phyloP scores from a whole-genome alignment of 2,329 filamentous ascomycete genomes.

The Neoscytalidium dimidiatum region DNA sequence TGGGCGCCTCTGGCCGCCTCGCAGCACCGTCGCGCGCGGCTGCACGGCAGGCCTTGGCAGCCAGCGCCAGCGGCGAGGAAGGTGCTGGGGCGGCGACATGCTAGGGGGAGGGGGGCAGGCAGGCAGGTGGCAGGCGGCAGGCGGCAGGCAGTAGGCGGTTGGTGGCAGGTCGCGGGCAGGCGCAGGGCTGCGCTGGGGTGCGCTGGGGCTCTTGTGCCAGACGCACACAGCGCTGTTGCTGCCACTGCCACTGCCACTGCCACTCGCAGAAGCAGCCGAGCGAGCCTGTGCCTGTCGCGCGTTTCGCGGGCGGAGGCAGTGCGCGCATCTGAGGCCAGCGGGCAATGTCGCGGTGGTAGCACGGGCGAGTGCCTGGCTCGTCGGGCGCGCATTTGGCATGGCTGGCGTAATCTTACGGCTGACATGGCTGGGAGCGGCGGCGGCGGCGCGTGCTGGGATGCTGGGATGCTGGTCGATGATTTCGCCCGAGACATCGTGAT shows the following conservation, averaged over 20 bases:
- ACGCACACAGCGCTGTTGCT: too few species aligned
- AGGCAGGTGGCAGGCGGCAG: neutral
- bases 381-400: conserved; percentile 5
- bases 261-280: too few species aligned
- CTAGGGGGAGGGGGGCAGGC: too few species aligned
- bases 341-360: neutral
- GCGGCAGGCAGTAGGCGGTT: too few species aligned
- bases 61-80: neutral
- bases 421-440: conserved; percentile 17
- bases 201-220: too few species aligned
- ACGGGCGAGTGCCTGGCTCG: neutral
- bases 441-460: neutral
- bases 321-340: neutral
- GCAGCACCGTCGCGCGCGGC: conserved; percentile 12
- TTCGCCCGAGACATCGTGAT: conserved; percentile 14
- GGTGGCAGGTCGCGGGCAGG: too few species aligned
- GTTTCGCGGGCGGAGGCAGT: neutral
- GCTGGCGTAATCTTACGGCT: conserved; percentile 17
- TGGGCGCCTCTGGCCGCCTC: conserved; percentile 9
- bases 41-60: neutral
- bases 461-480: conserved; percentile 9
- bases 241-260: too few species aligned
- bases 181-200: too few species aligned
- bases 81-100: too few species aligned
- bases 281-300: too few species aligned